Evolutionary conservation across 2,329 filamentous ascomycete species (phyloP).

Genomic region (Simplicillium aogashimaense): DNA sequence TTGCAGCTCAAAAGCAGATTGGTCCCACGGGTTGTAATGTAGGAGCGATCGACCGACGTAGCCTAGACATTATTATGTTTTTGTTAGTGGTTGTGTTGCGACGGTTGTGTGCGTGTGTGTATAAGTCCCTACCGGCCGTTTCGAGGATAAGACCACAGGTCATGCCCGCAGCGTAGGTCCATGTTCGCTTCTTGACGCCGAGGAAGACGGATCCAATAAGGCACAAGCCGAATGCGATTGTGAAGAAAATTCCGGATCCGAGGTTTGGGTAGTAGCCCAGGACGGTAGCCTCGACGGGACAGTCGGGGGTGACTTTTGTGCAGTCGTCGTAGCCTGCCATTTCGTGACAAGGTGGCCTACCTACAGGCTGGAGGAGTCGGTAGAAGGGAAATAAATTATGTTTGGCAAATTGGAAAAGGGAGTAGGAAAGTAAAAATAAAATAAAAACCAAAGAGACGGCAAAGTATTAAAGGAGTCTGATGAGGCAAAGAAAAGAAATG

Average conservation of each 20-base stretch:
- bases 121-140: constrained; percentile 29
- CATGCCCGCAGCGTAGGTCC: constrained; percentile 41
- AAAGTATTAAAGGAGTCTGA: too few species aligned
- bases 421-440: too few species aligned
- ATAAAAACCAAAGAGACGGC: too few species aligned
- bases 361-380: too few species aligned
- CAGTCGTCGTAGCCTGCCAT: constrained; percentile 14
- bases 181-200: constrained; percentile 41
- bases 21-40: constrained; percentile 43
- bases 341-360: too few species aligned
- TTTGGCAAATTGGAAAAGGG: too few species aligned
- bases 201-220: constrained; percentile 28
- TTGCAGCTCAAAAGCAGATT: constrained; percentile 44
- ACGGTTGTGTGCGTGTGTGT: neutral
- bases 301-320: constrained; percentile 25
- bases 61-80: constrained; percentile 23
- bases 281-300: constrained; percentile 42
- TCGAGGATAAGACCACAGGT: constrained; percentile 40
- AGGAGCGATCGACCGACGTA: constrained; percentile 43
- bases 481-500: too few species aligned
- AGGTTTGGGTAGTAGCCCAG: constrained; percentile 47
- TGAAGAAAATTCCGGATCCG: constrained; percentile 46
- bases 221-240: constrained; percentile 35
- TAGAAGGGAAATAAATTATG: too few species aligned
- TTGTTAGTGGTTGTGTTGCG: neutral